phyloP scores from a whole-genome alignment of 129 eudicot genomes.

The Sambucus nigra region DNA sequence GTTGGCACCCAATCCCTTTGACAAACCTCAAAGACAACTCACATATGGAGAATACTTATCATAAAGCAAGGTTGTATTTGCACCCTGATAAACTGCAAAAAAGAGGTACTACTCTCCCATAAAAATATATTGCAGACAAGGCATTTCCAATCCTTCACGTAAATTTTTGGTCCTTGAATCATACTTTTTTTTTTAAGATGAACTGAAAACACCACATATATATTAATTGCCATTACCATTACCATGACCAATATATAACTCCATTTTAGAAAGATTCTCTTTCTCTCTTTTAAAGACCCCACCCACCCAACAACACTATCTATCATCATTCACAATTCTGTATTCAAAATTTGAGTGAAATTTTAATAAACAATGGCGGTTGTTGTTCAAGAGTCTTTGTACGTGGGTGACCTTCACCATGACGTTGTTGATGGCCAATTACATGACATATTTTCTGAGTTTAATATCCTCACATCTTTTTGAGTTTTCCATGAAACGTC shows the following conservation, averaged over 20 bases:
- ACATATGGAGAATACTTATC: constrained; percentile 69
- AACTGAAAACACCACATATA: no score
- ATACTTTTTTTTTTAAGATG: no score
- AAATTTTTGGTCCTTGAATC: neutral
- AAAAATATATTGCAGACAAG: constrained; percentile 62
- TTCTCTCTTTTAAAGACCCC: no score
- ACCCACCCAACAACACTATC: no score
- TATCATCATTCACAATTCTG: no score
- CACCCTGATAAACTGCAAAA: constrained; percentile 83
- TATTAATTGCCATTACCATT: no score
- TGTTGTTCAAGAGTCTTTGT: constrained; percentile 45
- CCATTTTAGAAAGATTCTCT: no score
- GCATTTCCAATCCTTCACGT: constrained; percentile 77
- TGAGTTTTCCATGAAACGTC: constrained; percentile 68
- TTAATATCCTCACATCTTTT: constrained; percentile 50
- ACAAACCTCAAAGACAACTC: constrained; percentile 56
- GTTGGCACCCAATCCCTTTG: no score
- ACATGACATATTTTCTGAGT: constrained; percentile 44
- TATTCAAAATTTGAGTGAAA: no score
- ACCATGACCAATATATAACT: no score
- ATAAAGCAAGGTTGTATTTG: constrained; percentile 63
- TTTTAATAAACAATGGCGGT: no score
- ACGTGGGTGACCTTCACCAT: constrained; percentile 79
- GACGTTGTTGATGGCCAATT: constrained; percentile 45
- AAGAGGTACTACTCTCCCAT: constrained; percentile 53